Evolutionary conservation across 208 protist genomes (phyloP).

Genomic region (Trypanosoma cruzi): DNA sequence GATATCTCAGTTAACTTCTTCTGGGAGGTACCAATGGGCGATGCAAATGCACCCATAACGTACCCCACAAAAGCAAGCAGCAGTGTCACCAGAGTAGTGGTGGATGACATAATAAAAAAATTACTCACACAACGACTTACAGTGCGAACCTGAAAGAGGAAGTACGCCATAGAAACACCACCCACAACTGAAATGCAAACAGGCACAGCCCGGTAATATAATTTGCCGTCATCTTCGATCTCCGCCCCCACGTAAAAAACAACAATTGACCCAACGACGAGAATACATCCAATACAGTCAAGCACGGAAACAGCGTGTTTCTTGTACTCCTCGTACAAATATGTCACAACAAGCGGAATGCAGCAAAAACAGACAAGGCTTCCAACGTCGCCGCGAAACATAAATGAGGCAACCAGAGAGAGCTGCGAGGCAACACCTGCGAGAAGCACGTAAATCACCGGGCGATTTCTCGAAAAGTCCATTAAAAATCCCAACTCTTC

Average conservation of each 20-base stretch:
- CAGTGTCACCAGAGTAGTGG: constrained; percentile 17
- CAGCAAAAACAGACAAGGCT: constrained; percentile 28
- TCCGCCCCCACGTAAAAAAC: constrained; percentile 18
- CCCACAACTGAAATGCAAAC: constrained; percentile 18
- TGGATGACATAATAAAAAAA: constrained; percentile 28
- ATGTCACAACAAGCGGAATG: constrained; percentile 30
- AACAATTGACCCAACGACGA: constrained; percentile 22
- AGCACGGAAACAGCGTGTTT: constrained; percentile 29
- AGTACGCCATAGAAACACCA: constrained; percentile 27
- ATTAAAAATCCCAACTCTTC: constrained; percentile 19
- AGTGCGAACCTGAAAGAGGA: constrained; percentile 33
- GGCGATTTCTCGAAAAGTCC: constrained; percentile 17
- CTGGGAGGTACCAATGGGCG: constrained; percentile 6
- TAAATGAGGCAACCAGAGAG: constrained; percentile 25
- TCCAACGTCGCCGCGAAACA: constrained; percentile 19
- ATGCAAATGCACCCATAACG: constrained; percentile 13
- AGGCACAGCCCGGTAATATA: constrained; percentile 2
- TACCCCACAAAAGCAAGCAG: constrained; percentile 17
- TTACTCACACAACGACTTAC: constrained; percentile 29
- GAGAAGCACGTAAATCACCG: constrained; percentile 15
- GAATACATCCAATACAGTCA: constrained; percentile 19
- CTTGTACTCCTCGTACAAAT: constrained; percentile 37
- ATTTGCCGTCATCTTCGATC: not conserved
- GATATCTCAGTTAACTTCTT: constrained; percentile 6
- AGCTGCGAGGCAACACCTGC: constrained; percentile 21